phyloP scores from a whole-genome alignment of 1,139 yeast species.

The Zygoascus sp. region DNA sequence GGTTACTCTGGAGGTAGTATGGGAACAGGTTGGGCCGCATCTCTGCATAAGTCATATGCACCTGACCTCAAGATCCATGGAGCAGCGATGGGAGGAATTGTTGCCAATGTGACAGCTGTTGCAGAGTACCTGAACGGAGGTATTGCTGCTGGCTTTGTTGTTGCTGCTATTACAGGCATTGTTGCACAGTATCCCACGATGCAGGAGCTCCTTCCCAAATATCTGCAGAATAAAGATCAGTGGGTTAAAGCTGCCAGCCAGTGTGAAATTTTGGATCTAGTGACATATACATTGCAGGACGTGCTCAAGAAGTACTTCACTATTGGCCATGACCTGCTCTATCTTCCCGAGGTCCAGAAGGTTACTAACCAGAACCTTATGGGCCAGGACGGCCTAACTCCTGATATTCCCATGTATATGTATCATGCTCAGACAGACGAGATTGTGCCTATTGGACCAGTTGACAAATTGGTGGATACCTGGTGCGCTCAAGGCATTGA shows the following conservation, averaged over 20 bases:
- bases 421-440: conserved; percentile 32
- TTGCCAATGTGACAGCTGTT: conserved; percentile 21
- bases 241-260: conserved; percentile 19
- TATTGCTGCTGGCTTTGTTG: conserved; percentile 27
- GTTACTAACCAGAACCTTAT: conserved; percentile 20
- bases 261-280: conserved; percentile 20
- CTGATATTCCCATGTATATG: conserved; percentile 26
- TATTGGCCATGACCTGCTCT: conserved; percentile 19
- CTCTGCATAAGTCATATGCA: conserved; percentile 26
- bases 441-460: conserved; percentile 23
- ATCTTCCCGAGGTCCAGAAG: conserved; percentile 13
- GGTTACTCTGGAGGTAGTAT: conserved; percentile 33
- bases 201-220: background rate
- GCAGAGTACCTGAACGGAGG: conserved; percentile 19
- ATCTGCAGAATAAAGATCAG: conserved; percentile 1
- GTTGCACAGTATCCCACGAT: conserved; percentile 31
- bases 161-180: conserved; percentile 29
- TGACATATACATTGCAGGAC: conserved; percentile 19
- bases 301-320: conserved; percentile 19
- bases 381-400: conserved; percentile 19
- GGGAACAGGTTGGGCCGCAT: conserved; percentile 31
- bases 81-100: conserved; percentile 30
- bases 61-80: conserved; percentile 28
- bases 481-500: conserved; percentile 29
- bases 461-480: conserved; percentile 20